Evolutionary conservation across 140 eudicot genomes (phyloP).

Genomic region (Erigeron philadelphicus): DNA sequence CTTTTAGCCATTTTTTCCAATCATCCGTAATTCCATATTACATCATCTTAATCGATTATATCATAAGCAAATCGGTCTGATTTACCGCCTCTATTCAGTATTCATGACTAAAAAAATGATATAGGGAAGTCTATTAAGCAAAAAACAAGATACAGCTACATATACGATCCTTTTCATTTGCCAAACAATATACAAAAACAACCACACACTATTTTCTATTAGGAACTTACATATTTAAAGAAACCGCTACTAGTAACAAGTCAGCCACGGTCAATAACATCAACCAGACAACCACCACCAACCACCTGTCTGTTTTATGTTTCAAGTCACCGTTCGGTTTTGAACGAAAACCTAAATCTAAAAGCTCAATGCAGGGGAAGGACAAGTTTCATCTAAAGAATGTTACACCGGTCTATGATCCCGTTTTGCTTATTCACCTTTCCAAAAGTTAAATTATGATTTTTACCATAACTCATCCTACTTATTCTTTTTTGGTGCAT

Average conservation of each 20-base stretch:
- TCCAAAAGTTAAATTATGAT: slow-evolving; percentile 31
- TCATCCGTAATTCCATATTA: background rate
- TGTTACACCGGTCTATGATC: slow-evolving; percentile 33
- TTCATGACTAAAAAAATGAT: background rate
- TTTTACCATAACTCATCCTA: slow-evolving; percentile 20
- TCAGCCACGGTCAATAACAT: slow-evolving; percentile 36
- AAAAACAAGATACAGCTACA: slow-evolving; percentile 19
- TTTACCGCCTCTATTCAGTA: background rate
- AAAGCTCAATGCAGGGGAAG: slow-evolving; percentile 6
- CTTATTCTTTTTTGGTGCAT: slow-evolving; percentile 25
- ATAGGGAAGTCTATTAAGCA: slow-evolving; percentile 22
- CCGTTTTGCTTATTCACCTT: slow-evolving; percentile 36
- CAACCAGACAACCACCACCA: slow-evolving; percentile 27
- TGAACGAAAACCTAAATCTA: background rate
- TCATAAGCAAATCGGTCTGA: background rate
- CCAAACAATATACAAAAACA: slow-evolving; percentile 39
- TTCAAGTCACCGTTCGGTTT: slow-evolving; percentile 19
- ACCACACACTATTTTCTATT: slow-evolving; percentile 31
- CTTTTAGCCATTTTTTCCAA: no score
- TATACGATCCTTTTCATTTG: slow-evolving; percentile 32
- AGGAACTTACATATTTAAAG: slow-evolving; percentile 31
- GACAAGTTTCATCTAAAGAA: slow-evolving; percentile 24
- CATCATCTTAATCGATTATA: background rate
- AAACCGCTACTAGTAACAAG: slow-evolving; percentile 34
- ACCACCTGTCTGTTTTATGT: slow-evolving; percentile 4